Percentiles rank a stretch among this genome's conserved stretches.
phyloP scores from a whole-genome alignment of 2,329 filamentous ascomycete species.

The Hypoxylon sp. region DNA sequence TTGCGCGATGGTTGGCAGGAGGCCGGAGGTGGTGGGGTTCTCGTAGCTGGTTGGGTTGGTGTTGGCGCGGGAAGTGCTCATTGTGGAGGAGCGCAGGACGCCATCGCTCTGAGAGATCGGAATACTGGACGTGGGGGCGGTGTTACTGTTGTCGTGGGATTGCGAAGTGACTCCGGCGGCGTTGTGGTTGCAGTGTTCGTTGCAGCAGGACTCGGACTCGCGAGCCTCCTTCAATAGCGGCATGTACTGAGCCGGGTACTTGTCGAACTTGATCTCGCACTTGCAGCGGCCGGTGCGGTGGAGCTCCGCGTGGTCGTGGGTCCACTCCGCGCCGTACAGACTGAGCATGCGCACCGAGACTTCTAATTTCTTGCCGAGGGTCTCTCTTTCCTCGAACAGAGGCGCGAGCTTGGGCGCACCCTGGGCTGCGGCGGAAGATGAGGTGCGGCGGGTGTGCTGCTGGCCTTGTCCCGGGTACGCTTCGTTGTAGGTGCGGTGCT shows the following conservation, averaged over 20 bases:
- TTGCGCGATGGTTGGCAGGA: background rate
- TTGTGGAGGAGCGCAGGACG: background rate
- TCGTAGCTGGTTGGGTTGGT: background rate
- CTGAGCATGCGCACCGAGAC: conserved; percentile 53
- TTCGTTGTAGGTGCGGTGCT: no score
- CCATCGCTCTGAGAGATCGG: background rate
- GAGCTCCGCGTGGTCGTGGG: conserved; percentile 55
- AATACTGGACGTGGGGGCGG: no score
- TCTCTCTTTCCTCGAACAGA: conserved; percentile 41
- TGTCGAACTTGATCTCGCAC: conserved; percentile 54
- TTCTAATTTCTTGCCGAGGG: conserved; percentile 26
- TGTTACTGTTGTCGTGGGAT: background rate
- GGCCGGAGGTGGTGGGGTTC: background rate
- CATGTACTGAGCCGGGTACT: conserved; percentile 44
- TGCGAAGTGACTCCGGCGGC: no score
- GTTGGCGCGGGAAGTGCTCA: background rate
- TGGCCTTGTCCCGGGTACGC: background rate
- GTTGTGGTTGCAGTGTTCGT: no score
- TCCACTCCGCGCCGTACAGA: conserved; percentile 59
- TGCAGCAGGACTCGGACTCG: background rate
- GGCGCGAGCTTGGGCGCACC: conserved; percentile 7
- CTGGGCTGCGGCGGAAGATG: background rate
- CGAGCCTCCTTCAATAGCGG: background rate
- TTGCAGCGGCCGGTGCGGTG: conserved; percentile 55
- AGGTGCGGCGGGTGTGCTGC: background rate